Evolutionary conservation across 371 early-diverging fungal species (phyloP), one percentile per base, ranked within the genome.

Genomic region (Blakeslea trispora): DNA sequence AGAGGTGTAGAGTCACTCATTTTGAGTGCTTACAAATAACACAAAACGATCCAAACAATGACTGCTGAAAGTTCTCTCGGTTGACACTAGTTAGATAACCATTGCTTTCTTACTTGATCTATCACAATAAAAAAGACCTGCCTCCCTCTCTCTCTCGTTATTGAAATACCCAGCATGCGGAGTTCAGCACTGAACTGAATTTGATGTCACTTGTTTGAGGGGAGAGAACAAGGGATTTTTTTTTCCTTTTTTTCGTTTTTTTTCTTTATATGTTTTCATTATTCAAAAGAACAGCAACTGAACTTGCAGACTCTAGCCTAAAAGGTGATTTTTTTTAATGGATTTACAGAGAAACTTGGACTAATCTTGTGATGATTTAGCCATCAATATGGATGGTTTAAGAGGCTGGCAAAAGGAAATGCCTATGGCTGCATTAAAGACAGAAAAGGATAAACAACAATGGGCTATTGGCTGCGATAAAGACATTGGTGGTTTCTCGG

Each of bases 401-500:
- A 58, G 66, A 24, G 68, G 74, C 8, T 89, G 91, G 87, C 79
- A 84, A 60, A 79, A 78, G 31, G 91, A 89, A 54, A 57, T 89
- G 60, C 83, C 85, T 7, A 76, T 93, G 83, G 79, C 81, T 7
- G 53, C 81, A 22, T 66, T 91, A 21, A 82, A 81, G 51, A 67
- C 72, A 14, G 69, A 82, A 40, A 76, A 83, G 40, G 84, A 84
- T 58, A 59, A 90, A 17, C 64, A 86, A 44, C 61, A 79, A n/a
- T 96, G 92, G 91, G 73, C 85, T 7, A 79, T 90, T 23, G 97
- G 97, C 0, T 85, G 88, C 14, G 97, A 96, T 71, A 86, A 88
- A 57, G 95, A 96, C 68, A 91, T 96, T 74, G 95, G 95, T 49
- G 94, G 87, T 9, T 87, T 82, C 55, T 85, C 85, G 28, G 74